These are phyloP conservation scores for Neocallimastix lanati DNA, from an alignment of 192 early-diverging fungal species.

Conservation along the genomic window DNA sequence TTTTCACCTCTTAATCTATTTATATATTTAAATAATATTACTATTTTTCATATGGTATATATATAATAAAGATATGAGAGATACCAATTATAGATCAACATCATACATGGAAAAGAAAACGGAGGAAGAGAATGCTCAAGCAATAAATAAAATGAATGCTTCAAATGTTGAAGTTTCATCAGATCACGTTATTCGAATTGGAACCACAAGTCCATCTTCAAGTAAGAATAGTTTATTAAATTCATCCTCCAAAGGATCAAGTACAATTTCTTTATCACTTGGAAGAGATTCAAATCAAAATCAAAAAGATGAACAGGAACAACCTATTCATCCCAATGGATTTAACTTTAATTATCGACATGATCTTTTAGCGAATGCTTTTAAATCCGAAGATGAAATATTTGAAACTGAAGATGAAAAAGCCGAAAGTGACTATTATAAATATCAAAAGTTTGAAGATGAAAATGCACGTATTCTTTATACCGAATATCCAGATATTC, in stretches of 20 bases:
- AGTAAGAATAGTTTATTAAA: not conserved
- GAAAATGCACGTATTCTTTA: not conserved
- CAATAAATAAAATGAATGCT: not conserved
- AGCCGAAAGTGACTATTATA: not conserved
- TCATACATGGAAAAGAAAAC: not conserved
- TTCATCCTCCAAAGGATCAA: not conserved
- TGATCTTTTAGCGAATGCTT: not conserved
- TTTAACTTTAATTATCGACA: not conserved
- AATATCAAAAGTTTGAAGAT: not conserved
- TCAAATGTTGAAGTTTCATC: not conserved
- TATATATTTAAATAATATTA: too few relatives aligned
- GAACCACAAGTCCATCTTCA: not conserved
- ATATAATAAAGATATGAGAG: not conserved
- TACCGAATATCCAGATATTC: not conserved
- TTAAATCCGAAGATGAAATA: not conserved
- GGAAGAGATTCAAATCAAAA: too few relatives aligned
- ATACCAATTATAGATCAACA: not conserved
- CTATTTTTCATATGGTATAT: too few relatives aligned
- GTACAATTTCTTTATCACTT: too few relatives aligned
- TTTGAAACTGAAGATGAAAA: not conserved
- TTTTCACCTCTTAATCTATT: too few relatives aligned
- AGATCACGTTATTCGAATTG: not conserved
- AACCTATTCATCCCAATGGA: not conserved
- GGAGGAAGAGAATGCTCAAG: not conserved
- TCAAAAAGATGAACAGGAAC: too few relatives aligned